Evolutionary conservation across 805 yeast genomes (phyloP).

Genomic region (Yamadazyma ubonensis): DNA sequence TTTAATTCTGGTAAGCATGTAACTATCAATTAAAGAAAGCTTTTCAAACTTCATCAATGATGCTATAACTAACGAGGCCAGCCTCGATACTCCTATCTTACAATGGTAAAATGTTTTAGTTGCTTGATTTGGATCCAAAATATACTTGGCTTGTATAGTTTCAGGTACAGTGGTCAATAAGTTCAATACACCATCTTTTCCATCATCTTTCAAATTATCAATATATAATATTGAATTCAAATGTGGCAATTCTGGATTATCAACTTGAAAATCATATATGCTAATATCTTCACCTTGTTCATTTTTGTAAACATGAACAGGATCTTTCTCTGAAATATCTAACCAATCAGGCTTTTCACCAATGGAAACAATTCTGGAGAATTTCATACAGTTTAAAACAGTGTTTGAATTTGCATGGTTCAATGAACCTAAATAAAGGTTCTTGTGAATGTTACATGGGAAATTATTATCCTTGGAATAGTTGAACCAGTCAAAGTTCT

Average conservation of each 20-base stretch:
- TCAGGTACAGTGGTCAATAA: constrained; percentile 30
- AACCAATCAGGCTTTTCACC: constrained; percentile 40
- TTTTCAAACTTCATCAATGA: constrained; percentile 34
- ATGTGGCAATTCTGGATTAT: constrained; percentile 13
- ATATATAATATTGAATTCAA: constrained; percentile 24
- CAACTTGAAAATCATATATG: constrained; percentile 13
- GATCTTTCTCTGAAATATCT: constrained; percentile 8
- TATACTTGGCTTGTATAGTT: constrained; percentile 27
- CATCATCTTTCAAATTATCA: constrained; percentile 38
- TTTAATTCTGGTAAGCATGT: constrained; percentile 36
- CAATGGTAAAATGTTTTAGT: constrained; percentile 34
- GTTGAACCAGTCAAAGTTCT: constrained; percentile 33
- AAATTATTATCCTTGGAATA: constrained; percentile 31
- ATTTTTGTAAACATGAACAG: constrained; percentile 21
- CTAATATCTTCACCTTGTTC: constrained; percentile 15
- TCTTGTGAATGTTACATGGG: constrained; percentile 31
- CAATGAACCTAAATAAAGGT: constrained; percentile 32
- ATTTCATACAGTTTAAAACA: constrained; percentile 23
- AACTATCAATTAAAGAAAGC: constrained; percentile 32
- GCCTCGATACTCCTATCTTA: constrained; percentile 42
- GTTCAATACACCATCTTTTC: constrained; percentile 32
- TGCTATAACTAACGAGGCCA: constrained; percentile 42
- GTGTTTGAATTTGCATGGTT: constrained; percentile 34
- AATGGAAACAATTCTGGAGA: constrained; percentile 29
- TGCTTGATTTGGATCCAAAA: constrained; percentile 19